Base-by-base conservation (phyloP, 2,329 filamentous ascomycete genomes). In the Penicillium brevicompactum region DNA sequence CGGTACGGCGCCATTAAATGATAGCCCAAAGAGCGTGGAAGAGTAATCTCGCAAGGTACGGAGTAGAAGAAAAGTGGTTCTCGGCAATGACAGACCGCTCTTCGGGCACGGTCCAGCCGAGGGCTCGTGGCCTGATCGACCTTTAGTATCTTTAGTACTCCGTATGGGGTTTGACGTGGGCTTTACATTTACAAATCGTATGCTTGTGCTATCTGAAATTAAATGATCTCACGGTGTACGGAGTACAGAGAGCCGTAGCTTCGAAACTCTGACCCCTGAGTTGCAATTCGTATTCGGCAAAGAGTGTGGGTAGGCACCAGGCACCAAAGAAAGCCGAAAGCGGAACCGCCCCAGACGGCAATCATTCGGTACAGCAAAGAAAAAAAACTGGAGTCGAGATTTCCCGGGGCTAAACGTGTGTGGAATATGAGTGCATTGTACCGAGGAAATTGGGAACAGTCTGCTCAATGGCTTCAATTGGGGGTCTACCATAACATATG, bases 261-360 rank as follows among this genome's bases (percentile, higher is more conserved):
- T 10, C 18, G 18, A 18, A 41, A 41, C 38, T 41, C 38, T 41
- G 18, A 41, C 38, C 38, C 38, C 38, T 41, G 38, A 41, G 10
- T 41, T 21, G 7, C n/a, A 41, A 41, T 41, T 41, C 38, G 38
- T 41, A 41, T 41, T 41, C 38, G 38, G 38, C 18, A 41, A 9
- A 41, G 38, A 41, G 9, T 41, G 38, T 41, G 38, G 38, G 38
- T 41, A 41, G 38, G 38, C 38, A 41, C 46, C 47, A 49, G 46
- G 41, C 32, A 47, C 38, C 50, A 37, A 14, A n/a, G 40, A 32
- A 16, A 16, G n/a, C 46, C 38, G 32, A 41, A 54, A 54, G 41
- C 34, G 52, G 47, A 54, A 32, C 43, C 14, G n/a, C 40, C 24
- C 37, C 37, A 48, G 31, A 14, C 30, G 48, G 51, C 16, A 41